phyloP scores from a whole-genome alignment of 257 asterid genomes.

The Lithospermum erythrorhizon region DNA sequence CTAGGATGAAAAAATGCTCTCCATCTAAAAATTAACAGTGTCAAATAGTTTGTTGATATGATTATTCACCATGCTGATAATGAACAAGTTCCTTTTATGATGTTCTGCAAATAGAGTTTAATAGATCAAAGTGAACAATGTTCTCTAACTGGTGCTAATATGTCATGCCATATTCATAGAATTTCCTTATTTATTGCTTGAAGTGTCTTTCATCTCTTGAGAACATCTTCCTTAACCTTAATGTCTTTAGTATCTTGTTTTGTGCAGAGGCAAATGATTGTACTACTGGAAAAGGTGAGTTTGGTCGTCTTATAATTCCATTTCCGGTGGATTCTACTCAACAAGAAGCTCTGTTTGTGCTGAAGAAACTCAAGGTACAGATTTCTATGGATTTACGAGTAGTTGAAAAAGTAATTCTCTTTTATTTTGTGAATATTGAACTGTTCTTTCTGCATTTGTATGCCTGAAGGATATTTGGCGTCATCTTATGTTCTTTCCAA shows the following conservation, averaged over 20 bases:
- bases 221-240: constrained; percentile 10
- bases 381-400: constrained; percentile 3
- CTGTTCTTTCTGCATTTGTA: background rate
- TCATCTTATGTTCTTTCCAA: background rate
- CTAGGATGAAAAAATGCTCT: background rate
- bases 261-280: constrained; percentile 20
- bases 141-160: too few species aligned
- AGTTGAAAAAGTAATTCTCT: background rate
- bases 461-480: background rate
- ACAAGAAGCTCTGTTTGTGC: constrained; percentile 55
- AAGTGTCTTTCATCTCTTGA: background rate
- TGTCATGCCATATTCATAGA: background rate
- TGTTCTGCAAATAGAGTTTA: background rate
- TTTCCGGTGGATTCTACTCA: constrained; percentile 65
- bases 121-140: background rate
- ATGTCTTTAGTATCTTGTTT: constrained; percentile 8
- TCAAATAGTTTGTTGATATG: background rate
- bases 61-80: background rate
- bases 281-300: constrained; percentile 22
- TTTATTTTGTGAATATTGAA: background rate
- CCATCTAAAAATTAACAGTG: background rate
- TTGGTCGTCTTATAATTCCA: constrained; percentile 44
- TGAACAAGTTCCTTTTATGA: too few species aligned
- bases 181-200: background rate
- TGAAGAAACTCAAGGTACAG: constrained; percentile 78